These are phyloP conservation scores for Abrus pulchellus DNA, from an alignment of 306 rosid genomes.

Conservation along the genomic window DNA sequence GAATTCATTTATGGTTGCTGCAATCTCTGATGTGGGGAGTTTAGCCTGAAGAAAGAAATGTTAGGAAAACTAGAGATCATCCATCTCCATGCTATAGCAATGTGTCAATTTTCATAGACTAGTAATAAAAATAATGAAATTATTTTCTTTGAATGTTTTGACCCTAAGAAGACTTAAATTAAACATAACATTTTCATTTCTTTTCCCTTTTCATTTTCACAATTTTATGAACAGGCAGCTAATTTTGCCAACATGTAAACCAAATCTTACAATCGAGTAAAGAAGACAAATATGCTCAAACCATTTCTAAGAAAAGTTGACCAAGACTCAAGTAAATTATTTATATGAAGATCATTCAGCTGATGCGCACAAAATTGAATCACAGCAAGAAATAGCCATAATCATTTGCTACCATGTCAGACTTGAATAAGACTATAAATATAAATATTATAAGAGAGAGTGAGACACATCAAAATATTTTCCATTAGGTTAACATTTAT, in stretches of 20 bases:
- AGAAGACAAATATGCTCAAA: slow-evolving; percentile 31
- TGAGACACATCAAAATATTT: not conserved
- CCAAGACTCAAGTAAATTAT: slow-evolving; percentile 15
- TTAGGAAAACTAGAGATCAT: slow-evolving; percentile 30
- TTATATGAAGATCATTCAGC: slow-evolving; percentile 28
- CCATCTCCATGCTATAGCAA: slow-evolving; percentile 36
- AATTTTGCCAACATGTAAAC: slow-evolving; percentile 26
- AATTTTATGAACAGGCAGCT: slow-evolving; percentile 24
- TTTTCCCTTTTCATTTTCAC: not conserved
- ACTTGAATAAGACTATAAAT: slow-evolving; percentile 3
- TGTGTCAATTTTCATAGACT: slow-evolving; percentile 30
- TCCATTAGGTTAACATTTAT: slow-evolving; percentile 17
- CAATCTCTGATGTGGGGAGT: slow-evolving; percentile 93
- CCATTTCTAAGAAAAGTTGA: slow-evolving; percentile 23
- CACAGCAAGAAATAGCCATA: slow-evolving; percentile 1
- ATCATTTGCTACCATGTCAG: slow-evolving; percentile 19
- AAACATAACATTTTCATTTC: slow-evolving; percentile 38
- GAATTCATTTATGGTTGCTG: slow-evolving; percentile 92
- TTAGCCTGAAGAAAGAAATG: slow-evolving; percentile 71
- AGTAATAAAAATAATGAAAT: slow-evolving; percentile 17
- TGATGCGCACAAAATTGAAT: slow-evolving; percentile 28
- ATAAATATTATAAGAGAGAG: slow-evolving; percentile 31
- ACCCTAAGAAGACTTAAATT: not conserved
- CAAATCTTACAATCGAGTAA: not conserved
- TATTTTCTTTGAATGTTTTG: slow-evolving; percentile 15